Percentiles rank a stretch among this genome's conserved stretches.
These are phyloP conservation scores for Castanea crenata DNA, from an alignment of 306 rosid genomes.

Conservation along the genomic window DNA sequence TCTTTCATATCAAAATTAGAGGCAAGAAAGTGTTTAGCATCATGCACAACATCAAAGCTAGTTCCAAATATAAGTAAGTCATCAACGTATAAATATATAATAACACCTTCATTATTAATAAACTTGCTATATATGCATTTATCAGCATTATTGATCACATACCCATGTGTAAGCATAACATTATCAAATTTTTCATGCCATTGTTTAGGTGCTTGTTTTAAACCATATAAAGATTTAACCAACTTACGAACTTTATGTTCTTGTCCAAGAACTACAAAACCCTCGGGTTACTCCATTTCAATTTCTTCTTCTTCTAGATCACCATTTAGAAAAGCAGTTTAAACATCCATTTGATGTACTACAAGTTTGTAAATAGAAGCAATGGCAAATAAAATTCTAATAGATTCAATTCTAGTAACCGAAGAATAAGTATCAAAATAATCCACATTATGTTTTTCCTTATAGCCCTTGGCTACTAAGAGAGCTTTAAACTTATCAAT, in stretches of 20 bases:
- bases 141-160: neutral
- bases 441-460: neutral
- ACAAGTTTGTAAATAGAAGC: neutral
- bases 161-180: neutral
- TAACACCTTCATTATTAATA: neutral
- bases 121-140: neutral
- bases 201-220: neutral
- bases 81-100: neutral
- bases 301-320: neutral
- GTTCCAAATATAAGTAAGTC: neutral
- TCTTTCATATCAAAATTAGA: neutral
- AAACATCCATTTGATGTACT: neutral
- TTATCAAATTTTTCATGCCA: neutral
- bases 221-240: neutral
- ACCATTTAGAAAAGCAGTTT: neutral
- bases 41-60: neutral
- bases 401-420: neutral
- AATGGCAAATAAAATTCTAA: neutral
- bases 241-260: neutral
- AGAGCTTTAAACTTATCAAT: neutral
- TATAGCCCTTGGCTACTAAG: neutral
- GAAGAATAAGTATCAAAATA: neutral
- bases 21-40: neutral
- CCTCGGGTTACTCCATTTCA: neutral
- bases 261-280: neutral